A percentile compares a stretch with the other conserved stretches of the same genome.
Conservation (phyloP, 306 rosid genomes). For the Abrus pulchellus region DNA sequence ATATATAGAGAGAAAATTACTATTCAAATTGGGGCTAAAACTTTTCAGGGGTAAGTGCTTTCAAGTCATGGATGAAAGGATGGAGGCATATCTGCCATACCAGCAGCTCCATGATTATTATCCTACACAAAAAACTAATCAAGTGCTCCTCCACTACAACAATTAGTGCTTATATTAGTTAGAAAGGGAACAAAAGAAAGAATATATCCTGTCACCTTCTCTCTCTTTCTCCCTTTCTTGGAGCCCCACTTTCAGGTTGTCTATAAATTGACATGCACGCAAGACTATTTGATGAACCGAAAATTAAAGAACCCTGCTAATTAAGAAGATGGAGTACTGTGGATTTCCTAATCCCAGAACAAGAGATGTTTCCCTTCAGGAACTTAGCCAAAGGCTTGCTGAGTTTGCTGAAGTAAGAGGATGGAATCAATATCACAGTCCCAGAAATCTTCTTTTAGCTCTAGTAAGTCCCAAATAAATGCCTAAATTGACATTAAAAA, state of each 20-base stretch:
- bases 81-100: conserved; percentile 56
- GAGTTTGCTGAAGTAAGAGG: conserved; percentile 81
- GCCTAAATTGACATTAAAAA: not conserved
- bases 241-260: conserved; percentile 1
- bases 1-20: not conserved
- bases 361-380: conserved; percentile 74
- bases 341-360: conserved; percentile 45
- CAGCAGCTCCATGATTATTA: conserved; percentile 57
- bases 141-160: conserved; percentile 70
- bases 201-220: conserved; percentile 15
- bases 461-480: conserved; percentile 54
- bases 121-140: conserved; percentile 55
- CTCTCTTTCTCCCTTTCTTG: conserved; percentile 4
- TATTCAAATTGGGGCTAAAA: not conserved
- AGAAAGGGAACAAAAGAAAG: not conserved
- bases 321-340: conserved; percentile 60
- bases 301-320: conserved; percentile 11
- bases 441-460: conserved; percentile 85
- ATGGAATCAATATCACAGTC: conserved; percentile 87
- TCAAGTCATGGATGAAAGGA: conserved; percentile 58
- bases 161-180: conserved; percentile 48
- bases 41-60: conserved; percentile 54
- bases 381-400: conserved; percentile 72
- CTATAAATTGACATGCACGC: conserved; percentile 64
- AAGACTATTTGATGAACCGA: conserved; percentile 8